Conservation (phyloP, 352 stramenopile genomes). For the Globisporangium cylindrosporum region DNA sequence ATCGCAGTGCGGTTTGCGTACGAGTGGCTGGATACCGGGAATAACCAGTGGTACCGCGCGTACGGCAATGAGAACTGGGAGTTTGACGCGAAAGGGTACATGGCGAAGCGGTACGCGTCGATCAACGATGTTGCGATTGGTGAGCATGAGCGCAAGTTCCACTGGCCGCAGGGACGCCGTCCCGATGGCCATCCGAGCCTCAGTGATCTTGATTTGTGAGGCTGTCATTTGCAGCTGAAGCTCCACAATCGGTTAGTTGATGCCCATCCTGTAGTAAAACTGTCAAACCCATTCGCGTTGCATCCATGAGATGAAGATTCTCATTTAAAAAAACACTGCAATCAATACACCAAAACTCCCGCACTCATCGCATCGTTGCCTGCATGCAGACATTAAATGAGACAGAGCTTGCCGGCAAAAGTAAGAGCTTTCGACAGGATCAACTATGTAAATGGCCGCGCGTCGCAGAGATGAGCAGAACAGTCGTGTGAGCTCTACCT, state of each 20-base stretch:
- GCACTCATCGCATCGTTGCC: too few relatives aligned
- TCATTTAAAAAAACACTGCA: too few relatives aligned
- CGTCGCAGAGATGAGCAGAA: too few relatives aligned
- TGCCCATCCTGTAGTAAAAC: neutral
- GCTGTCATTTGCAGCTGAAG: neutral
- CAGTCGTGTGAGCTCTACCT: too few relatives aligned
- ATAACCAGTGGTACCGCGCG: slow-evolving; percentile 72
- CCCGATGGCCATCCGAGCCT: slow-evolving; percentile 42
- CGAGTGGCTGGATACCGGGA: slow-evolving; percentile 59
- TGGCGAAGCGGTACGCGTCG: slow-evolving; percentile 80
- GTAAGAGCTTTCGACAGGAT: too few relatives aligned
- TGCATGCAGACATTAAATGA: too few relatives aligned
- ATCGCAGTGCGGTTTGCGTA: slow-evolving; percentile 90
- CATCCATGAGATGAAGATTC: too few relatives aligned
- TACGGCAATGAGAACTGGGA: slow-evolving; percentile 92
- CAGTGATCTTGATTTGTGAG: slow-evolving; percentile 34
- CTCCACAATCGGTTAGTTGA: too few relatives aligned
- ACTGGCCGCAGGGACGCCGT: slow-evolving; percentile 51
- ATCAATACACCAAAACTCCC: too few relatives aligned
- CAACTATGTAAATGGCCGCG: too few relatives aligned
- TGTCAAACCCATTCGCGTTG: neutral
- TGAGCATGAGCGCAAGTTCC: slow-evolving; percentile 66
- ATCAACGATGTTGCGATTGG: slow-evolving; percentile 87
- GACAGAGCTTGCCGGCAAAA: too few relatives aligned
- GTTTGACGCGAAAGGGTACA: slow-evolving; percentile 78